Percentiles rank a stretch among this genome's conserved stretches.
phyloP scores from a whole-genome alignment of 2,329 filamentous ascomycete species.

The Ceratocystis colombiana region DNA sequence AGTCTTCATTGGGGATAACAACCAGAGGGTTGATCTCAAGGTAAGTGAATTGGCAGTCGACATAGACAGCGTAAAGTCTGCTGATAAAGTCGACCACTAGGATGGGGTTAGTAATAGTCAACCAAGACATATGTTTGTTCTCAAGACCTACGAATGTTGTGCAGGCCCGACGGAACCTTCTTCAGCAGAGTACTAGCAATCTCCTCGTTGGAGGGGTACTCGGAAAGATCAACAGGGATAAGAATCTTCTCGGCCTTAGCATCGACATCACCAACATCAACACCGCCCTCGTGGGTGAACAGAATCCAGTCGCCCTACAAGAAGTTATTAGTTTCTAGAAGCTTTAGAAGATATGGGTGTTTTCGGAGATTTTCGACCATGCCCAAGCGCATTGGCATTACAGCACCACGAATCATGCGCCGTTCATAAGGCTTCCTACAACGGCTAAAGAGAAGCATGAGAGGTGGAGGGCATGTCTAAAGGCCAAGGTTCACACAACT shows the following conservation, averaged over 20 bases:
- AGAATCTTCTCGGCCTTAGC: conserved; percentile 98
- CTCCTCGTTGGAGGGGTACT: conserved; percentile 94
- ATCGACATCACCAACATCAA: conserved; percentile 98
- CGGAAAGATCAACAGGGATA: conserved; percentile 84
- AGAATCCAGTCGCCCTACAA: conserved; percentile 95
- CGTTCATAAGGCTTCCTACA: neutral
- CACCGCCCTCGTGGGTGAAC: conserved; percentile 98
- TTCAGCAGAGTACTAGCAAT: conserved; percentile 76
- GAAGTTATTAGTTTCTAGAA: conserved; percentile 31
- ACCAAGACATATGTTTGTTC: neutral
- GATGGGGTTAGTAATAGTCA: neutral
- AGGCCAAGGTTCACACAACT: neutral
- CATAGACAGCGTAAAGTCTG: conserved; percentile 94
- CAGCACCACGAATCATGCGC: neutral
- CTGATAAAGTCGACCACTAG: conserved; percentile 91
- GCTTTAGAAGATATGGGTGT: neutral
- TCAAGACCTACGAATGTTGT: conserved; percentile 60
- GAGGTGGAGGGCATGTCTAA: neutral
- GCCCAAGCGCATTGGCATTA: neutral
- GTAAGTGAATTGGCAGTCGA: conserved; percentile 99
- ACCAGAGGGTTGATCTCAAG: conserved; percentile 99
- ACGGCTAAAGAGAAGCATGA: neutral
- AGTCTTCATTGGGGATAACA: conserved; percentile 87
- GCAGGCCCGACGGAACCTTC: conserved; percentile 88
- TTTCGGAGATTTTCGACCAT: neutral